These are phyloP conservation scores for Hygrophorus pudorinus DNA, from an alignment of 768 basidiomycete genomes.

Conservation along the genomic window DNA sequence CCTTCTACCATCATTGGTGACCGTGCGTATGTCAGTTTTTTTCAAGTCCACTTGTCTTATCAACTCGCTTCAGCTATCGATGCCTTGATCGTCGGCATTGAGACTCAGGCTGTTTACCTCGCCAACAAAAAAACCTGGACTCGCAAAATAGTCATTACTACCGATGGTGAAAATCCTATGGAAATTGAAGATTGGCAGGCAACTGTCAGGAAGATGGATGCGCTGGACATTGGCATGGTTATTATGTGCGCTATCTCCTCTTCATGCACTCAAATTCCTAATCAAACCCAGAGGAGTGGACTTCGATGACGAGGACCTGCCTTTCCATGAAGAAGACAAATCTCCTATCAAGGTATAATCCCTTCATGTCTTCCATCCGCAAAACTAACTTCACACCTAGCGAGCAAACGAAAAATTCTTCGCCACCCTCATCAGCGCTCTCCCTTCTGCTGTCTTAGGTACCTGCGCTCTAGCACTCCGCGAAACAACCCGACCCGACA, in stretches of 20 bases:
- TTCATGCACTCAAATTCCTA: constrained; percentile 2
- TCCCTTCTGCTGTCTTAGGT: constrained; percentile 46
- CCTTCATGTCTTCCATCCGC: background rate
- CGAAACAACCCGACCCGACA: constrained; percentile 51
- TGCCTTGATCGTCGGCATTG: constrained; percentile 76
- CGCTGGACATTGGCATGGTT: constrained; percentile 44
- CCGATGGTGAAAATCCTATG: constrained; percentile 73
- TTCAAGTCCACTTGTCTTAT: background rate
- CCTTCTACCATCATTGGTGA: constrained; percentile 54
- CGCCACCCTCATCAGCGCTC: constrained; percentile 27
- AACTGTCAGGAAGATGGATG: constrained; percentile 56
- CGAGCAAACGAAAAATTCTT: constrained; percentile 70
- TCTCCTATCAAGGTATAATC: constrained; percentile 55
- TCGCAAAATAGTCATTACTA: constrained; percentile 72
- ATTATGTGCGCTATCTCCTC: constrained; percentile 44
- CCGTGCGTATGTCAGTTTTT: constrained; percentile 32
- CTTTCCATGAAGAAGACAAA: constrained; percentile 60
- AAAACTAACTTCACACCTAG: constrained; percentile 25
- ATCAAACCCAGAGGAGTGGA: constrained; percentile 61
- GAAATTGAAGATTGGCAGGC: constrained; percentile 70
- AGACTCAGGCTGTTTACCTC: constrained; percentile 65
- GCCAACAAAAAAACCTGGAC: constrained; percentile 74
- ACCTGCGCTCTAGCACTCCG: constrained; percentile 58
- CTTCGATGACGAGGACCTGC: constrained; percentile 68
- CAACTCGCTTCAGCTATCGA: constrained; percentile 55